Evolutionary conservation across 1,284 basidiomycete genomes (phyloP).

Genomic region (Cutaneotrichosporon dermatis): DNA sequence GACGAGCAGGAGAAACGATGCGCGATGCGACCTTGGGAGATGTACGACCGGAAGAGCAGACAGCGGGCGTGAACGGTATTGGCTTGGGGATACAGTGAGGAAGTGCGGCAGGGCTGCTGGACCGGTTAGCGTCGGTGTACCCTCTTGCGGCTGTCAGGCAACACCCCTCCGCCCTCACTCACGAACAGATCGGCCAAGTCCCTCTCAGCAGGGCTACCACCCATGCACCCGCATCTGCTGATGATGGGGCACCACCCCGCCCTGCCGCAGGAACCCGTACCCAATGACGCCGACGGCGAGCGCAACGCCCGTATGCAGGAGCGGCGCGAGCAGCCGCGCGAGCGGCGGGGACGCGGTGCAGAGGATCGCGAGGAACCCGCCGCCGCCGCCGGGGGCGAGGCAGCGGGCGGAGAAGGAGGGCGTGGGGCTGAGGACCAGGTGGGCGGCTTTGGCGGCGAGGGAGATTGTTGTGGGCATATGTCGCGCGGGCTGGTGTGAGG

Average conservation of each 20-base stretch:
- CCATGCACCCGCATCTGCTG: not conserved
- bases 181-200: too few species aligned
- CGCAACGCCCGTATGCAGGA: not conserved
- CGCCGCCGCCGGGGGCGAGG: not conserved
- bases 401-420: not conserved
- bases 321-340: conserved; percentile 3
- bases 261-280: conserved; percentile 5
- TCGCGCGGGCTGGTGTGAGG: not conserved
- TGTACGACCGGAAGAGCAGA: not conserved
- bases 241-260: conserved; percentile 12
- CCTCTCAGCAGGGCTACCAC: not conserved
- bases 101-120: too few species aligned
- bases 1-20: too few species aligned
- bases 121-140: too few species aligned
- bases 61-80: not conserved
- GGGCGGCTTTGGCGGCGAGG: not conserved
- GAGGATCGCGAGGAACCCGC: not conserved
- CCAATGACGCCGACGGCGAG: conserved; percentile 7
- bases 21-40: too few species aligned
- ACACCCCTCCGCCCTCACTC: too few species aligned
- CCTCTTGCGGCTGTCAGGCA: too few species aligned
- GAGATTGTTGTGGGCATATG: not conserved
- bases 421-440: not conserved
- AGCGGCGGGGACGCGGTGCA: not conserved
- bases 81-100: too few species aligned